Evolutionary conservation across 2,329 filamentous ascomycete genomes (phyloP).

Genomic region (Ophiocordyceps camponoti-leonardi): DNA sequence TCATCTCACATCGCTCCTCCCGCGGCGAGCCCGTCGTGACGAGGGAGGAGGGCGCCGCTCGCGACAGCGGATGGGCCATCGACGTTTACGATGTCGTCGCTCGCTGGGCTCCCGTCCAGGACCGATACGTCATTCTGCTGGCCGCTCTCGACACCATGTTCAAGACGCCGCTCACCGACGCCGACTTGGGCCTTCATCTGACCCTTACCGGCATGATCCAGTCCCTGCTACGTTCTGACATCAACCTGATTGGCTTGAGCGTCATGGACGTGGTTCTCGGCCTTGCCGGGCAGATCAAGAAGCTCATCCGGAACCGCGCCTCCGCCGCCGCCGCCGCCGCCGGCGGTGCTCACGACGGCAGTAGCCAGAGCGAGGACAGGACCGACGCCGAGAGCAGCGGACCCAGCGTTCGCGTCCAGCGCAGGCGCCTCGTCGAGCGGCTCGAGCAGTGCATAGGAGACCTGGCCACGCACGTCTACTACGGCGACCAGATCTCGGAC

Average conservation of each 20-base stretch:
- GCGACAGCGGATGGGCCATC: conserved; percentile 58
- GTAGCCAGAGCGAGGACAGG: conserved; percentile 15
- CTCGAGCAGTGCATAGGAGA: conserved; percentile 78
- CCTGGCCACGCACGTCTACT: conserved; percentile 88
- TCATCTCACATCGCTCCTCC: conserved; percentile 45
- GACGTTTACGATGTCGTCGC: conserved; percentile 65
- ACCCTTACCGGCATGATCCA: conserved; percentile 64
- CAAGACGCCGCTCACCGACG: conserved; percentile 49
- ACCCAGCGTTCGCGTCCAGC: conserved; percentile 19
- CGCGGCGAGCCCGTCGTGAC: conserved; percentile 37
- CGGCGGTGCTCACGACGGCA: conserved; percentile 13
- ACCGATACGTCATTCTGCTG: conserved; percentile 79
- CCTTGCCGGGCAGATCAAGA: conserved; percentile 67
- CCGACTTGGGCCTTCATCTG: conserved; percentile 55
- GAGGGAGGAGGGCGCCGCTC: conserved; percentile 20
- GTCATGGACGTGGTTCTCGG: conserved; percentile 88
- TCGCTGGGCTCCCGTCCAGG: conserved; percentile 83
- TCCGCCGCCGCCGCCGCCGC: conserved; percentile 21
- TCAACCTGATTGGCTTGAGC: conserved; percentile 88
- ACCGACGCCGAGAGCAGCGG: conserved; percentile 15
- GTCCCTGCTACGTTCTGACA: conserved; percentile 67
- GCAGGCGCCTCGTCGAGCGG: conserved; percentile 47
- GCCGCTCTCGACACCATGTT: conserved; percentile 64
- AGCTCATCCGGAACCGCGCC: conserved; percentile 48
- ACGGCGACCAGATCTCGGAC: conserved; percentile 87